phyloP scores from a whole-genome alignment of 805 yeast genomes.

The Starmerella kuoi region DNA sequence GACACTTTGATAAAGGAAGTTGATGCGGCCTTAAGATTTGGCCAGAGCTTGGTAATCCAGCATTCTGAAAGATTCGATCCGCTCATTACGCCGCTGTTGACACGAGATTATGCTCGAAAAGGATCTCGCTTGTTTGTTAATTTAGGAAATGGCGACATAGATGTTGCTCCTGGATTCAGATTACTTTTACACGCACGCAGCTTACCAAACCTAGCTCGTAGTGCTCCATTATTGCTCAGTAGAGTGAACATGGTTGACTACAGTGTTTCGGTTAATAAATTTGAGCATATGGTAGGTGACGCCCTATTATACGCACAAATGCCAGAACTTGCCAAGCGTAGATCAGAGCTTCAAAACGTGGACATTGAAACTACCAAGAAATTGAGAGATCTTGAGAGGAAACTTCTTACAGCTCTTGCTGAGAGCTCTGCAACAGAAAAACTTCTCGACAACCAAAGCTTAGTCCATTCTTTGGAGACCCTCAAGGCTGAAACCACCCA shows the following conservation, averaged over 20 bases:
- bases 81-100: conserved; percentile 47
- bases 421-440: conserved; percentile 36
- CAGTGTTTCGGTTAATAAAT: conserved; percentile 53
- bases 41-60: conserved; percentile 56
- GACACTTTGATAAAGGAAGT: conserved; percentile 51
- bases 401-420: conserved; percentile 44
- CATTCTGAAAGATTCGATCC: conserved; percentile 81
- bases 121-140: conserved; percentile 60
- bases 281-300: conserved; percentile 53
- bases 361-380: conserved; percentile 49
- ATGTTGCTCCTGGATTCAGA: conserved; percentile 51
- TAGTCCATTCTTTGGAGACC: conserved; percentile 48
- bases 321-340: conserved; percentile 55
- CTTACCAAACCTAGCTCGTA: conserved; percentile 28
- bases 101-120: conserved; percentile 43
- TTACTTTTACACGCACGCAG: conserved; percentile 53
- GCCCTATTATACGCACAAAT: conserved; percentile 40
- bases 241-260: conserved; percentile 58
- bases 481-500: conserved; percentile 51
- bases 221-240: conserved; percentile 48
- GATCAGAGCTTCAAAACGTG: conserved; percentile 41
- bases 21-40: conserved; percentile 75
- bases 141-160: conserved; percentile 54
- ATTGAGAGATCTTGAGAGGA: conserved; percentile 45
- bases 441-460: conserved; percentile 53